These are phyloP conservation scores for Sanguinoderma infundibulare DNA, from an alignment of 1,284 basidiomycete species.

Conservation along the genomic window DNA sequence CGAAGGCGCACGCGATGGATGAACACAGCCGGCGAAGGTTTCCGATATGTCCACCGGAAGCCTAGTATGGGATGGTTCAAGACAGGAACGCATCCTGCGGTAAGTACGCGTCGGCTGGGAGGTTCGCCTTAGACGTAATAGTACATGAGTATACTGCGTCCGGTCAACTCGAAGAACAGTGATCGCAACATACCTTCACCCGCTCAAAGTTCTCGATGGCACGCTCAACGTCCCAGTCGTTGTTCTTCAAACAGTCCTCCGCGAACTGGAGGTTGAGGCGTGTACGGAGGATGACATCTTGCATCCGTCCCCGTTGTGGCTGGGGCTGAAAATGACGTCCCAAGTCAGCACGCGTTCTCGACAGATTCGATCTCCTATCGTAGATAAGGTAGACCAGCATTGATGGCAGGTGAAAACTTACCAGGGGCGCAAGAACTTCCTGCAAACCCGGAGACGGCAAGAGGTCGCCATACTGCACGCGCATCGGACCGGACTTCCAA, in stretches of 20 bases:
- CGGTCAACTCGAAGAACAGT: constrained; percentile 15
- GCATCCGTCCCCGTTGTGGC: constrained; percentile 65
- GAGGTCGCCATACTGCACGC: constrained; percentile 56
- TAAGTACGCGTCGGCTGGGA: constrained; percentile 40
- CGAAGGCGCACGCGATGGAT: constrained; percentile 3
- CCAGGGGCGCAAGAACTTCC: constrained; percentile 55
- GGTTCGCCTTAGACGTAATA: constrained; percentile 25
- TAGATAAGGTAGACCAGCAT: constrained; percentile 6
- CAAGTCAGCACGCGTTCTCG: constrained; percentile 21
- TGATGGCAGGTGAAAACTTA: constrained; percentile 43
- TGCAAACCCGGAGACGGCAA: constrained; percentile 44
- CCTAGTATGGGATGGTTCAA: constrained; percentile 17
- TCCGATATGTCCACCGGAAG: constrained; percentile 21
- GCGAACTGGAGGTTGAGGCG: constrained; percentile 78
- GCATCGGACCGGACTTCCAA: constrained; percentile 75
- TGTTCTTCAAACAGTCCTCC: constrained; percentile 81
- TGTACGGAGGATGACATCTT: constrained; percentile 72
- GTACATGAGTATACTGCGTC: constrained; percentile 25
- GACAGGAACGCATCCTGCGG: constrained; percentile 49
- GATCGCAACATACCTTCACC: constrained; percentile 63
- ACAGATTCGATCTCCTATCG: constrained; percentile 11
- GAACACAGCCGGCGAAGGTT: constrained; percentile 11
- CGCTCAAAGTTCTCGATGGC: constrained; percentile 85
- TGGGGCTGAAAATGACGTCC: constrained; percentile 56
- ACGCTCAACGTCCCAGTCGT: constrained; percentile 78